A percentile compares a stretch with the other conserved stretches of the same genome.
Evolutionary conservation across 106 monocot genomes (phyloP).

Genomic region (Dactylorhiza incarnata): DNA sequence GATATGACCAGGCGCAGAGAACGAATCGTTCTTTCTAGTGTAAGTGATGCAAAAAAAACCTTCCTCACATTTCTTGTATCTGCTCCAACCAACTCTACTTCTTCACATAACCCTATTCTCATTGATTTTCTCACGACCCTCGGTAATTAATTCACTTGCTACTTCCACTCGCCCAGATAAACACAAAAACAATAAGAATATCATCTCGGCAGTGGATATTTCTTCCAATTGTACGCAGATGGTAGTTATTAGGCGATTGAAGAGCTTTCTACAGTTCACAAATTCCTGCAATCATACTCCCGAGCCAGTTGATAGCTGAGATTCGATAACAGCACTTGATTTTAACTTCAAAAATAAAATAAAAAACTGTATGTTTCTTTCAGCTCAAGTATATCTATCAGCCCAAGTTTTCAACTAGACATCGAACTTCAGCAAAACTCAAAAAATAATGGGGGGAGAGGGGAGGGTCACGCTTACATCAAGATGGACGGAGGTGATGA

Average conservation of each 20-base stretch:
- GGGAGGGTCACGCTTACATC: conserved; percentile 19
- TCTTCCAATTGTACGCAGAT: background rate
- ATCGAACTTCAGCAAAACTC: too few species aligned
- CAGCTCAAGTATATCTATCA: background rate
- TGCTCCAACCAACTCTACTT: background rate
- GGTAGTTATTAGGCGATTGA: background rate
- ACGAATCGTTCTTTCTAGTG: background rate
- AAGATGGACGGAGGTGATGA: conserved; percentile 28
- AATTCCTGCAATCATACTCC: background rate
- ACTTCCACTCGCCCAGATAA: background rate
- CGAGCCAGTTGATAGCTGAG: background rate
- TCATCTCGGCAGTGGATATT: background rate
- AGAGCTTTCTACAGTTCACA: background rate
- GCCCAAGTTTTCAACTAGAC: too few species aligned
- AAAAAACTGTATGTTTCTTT: background rate
- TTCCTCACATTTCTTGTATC: too few species aligned
- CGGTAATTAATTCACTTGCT: background rate
- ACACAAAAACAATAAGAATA: background rate
- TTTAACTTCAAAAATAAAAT: background rate
- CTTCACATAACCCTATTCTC: background rate
- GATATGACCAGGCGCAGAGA: too few species aligned
- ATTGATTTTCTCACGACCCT: background rate
- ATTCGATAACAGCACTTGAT: background rate
- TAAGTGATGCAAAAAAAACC: too few species aligned
- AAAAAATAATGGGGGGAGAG: background rate